phyloP scores from a whole-genome alignment of 495 filamentous ascomycete species.

The Delitschia confertaspora region DNA sequence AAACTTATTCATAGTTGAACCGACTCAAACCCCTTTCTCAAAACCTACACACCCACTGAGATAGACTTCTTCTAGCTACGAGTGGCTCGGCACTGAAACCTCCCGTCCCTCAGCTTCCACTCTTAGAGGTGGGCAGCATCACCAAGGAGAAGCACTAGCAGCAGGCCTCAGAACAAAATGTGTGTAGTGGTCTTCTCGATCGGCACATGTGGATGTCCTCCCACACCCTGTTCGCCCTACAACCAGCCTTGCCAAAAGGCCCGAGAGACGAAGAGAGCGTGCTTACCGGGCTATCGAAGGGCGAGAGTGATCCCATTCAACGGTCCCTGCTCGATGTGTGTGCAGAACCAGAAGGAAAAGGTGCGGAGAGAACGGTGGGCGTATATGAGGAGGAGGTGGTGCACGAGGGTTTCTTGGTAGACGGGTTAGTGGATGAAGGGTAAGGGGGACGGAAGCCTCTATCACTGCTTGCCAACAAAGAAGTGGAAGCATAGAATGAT shows the following conservation, averaged over 20 bases:
- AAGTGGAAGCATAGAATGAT: too few relatives aligned
- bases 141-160: not conserved
- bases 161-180: conserved; percentile 2
- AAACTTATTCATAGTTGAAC: too few relatives aligned
- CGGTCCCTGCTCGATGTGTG: conserved; percentile 14
- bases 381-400: conserved; percentile 8
- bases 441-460: too few relatives aligned
- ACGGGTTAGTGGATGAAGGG: not conserved
- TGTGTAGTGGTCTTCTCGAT: conserved; percentile 12
- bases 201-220: conserved; percentile 20
- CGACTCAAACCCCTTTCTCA: too few relatives aligned
- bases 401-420: not conserved
- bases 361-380: conserved; percentile 1
- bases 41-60: too few relatives aligned
- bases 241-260: conserved; percentile 3
- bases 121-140: too few relatives aligned
- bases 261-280: conserved; percentile 1
- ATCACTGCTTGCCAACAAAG: too few relatives aligned
- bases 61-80: too few relatives aligned
- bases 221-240: conserved; percentile 10
- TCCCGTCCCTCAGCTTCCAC: too few relatives aligned
- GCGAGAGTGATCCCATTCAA: not conserved
- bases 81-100: too few relatives aligned
- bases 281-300: conserved; percentile 9
- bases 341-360: conserved; percentile 11